Conservation (phyloP, 148 eudicot species). For the Simmondsia chinensis region DNA sequence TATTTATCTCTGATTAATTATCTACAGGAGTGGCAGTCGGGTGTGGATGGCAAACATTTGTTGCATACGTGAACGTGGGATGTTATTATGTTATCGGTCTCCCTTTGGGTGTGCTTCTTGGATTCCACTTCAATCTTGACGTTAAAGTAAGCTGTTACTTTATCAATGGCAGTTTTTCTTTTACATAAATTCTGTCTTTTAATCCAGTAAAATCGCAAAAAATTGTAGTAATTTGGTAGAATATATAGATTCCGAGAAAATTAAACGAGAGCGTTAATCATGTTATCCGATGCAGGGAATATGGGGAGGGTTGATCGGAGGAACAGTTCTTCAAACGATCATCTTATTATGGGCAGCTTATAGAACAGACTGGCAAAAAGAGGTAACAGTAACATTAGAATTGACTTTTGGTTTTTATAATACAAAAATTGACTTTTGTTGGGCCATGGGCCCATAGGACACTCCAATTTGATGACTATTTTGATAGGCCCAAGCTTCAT, state of each 20-base stretch:
- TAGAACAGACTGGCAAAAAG: constrained; percentile 44
- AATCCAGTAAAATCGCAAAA: neutral
- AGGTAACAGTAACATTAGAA: too few species aligned
- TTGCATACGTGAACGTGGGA: constrained; percentile 54
- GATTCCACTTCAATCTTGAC: constrained; percentile 36
- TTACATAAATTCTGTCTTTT: neutral
- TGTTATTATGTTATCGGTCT: constrained; percentile 57
- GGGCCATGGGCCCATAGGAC: too few species aligned
- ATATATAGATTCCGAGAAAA: neutral
- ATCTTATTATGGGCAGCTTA: constrained; percentile 28
- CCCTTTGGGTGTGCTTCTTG: constrained; percentile 51
- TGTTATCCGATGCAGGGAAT: constrained; percentile 8
- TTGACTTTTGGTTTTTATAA: too few species aligned
- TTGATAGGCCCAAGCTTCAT: too few species aligned
- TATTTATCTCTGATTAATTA: too few species aligned
- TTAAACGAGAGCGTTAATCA: too few species aligned
- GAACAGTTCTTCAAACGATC: neutral
- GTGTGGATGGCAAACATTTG: constrained; percentile 62
- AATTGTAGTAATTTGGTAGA: neutral
- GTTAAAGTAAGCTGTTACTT: constrained; percentile 24
- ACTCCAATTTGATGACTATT: too few species aligned
- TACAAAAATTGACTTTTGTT: too few species aligned
- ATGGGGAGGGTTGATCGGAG: constrained; percentile 11
- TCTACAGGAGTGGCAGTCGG: constrained; percentile 63
- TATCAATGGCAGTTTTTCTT: neutral